phyloP scores from a whole-genome alignment of 257 asterid species.

The Rubia yunnanensis region DNA sequence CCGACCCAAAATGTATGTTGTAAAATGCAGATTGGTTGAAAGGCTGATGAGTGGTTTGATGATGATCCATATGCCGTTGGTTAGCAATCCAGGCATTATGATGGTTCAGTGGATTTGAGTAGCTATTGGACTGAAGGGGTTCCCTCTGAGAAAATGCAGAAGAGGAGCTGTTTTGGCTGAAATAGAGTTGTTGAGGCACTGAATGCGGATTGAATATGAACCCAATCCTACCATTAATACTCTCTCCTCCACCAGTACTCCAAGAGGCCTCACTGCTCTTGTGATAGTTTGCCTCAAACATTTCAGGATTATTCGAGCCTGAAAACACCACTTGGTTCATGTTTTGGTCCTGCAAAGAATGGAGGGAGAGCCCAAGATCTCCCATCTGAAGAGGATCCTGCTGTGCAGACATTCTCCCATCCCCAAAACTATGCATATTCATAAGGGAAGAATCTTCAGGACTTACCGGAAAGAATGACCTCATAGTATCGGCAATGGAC shows the following conservation, averaged over 20 bases:
- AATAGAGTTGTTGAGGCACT: conserved; percentile 16
- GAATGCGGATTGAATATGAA: conserved; percentile 16
- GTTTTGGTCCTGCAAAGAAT: conserved; percentile 20
- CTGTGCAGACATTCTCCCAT: conserved; percentile 12
- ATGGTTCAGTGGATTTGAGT: neutral
- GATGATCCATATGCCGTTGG: conserved; percentile 16
- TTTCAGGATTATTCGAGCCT: conserved; percentile 7
- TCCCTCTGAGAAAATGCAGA: conserved; percentile 28
- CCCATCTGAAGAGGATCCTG: conserved; percentile 18
- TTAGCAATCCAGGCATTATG: conserved; percentile 27
- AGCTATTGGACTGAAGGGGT: conserved; percentile 42
- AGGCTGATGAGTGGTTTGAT: neutral
- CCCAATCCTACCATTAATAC: conserved; percentile 17
- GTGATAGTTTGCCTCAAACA: conserved; percentile 22
- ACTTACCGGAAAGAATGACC: conserved; percentile 27
- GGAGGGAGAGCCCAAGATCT: conserved; percentile 49
- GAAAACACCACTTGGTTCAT: conserved; percentile 10
- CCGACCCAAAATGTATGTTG: conserved; percentile 25
- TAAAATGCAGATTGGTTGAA: conserved; percentile 20
- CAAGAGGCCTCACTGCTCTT: conserved; percentile 20
- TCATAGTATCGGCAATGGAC: conserved; percentile 24
- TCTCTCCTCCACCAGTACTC: conserved; percentile 16
- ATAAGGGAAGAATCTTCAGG: conserved; percentile 12
- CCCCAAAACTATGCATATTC: conserved; percentile 18
- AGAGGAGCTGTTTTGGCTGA: conserved; percentile 17